Conservation (phyloP, 2,329 filamentous ascomycete genomes). For the Colletotrichum agaves region DNA sequence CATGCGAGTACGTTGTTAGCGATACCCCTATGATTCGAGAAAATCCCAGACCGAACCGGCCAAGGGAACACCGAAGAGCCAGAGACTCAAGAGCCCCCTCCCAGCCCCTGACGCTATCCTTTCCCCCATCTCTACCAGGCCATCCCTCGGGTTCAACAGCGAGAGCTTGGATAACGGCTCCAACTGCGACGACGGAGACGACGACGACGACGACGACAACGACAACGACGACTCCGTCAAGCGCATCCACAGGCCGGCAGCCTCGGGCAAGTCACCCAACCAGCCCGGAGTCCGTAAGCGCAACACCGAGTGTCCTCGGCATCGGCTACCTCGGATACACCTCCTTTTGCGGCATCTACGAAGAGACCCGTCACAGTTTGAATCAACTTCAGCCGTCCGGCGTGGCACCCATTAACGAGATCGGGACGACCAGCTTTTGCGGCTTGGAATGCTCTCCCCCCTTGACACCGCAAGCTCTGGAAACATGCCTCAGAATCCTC, state of each 20-base stretch:
- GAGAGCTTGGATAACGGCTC: background rate
- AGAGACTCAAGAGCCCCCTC: slow-evolving; percentile 11
- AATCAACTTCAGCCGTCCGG: slow-evolving; percentile 45
- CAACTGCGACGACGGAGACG: background rate
- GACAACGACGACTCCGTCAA: background rate
- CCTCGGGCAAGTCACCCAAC: slow-evolving; percentile 27
- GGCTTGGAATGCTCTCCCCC: slow-evolving; percentile 27
- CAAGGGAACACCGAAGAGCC: slow-evolving; percentile 15
- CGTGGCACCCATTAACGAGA: slow-evolving; percentile 20
- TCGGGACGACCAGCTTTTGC: slow-evolving; percentile 16
- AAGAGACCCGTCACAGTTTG: slow-evolving; percentile 54
- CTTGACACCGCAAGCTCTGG: slow-evolving; percentile 40
- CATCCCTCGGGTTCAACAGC: background rate
- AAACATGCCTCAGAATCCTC: slow-evolving; percentile 52
- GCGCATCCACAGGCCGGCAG: slow-evolving; percentile 34
- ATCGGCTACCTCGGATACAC: slow-evolving; percentile 58
- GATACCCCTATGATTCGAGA: slow-evolving; percentile 15
- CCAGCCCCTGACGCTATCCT: background rate
- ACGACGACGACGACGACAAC: background rate
- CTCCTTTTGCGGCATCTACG: slow-evolving; percentile 54
- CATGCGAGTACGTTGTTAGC: slow-evolving; percentile 51
- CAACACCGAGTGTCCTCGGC: slow-evolving; percentile 28
- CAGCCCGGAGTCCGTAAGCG: slow-evolving; percentile 28
- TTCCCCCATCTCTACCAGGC: background rate
- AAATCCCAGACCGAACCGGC: background rate